Evolutionary conservation across 352 stramenopile species (phyloP).

Genomic region (Pythium folliculosum): DNA sequence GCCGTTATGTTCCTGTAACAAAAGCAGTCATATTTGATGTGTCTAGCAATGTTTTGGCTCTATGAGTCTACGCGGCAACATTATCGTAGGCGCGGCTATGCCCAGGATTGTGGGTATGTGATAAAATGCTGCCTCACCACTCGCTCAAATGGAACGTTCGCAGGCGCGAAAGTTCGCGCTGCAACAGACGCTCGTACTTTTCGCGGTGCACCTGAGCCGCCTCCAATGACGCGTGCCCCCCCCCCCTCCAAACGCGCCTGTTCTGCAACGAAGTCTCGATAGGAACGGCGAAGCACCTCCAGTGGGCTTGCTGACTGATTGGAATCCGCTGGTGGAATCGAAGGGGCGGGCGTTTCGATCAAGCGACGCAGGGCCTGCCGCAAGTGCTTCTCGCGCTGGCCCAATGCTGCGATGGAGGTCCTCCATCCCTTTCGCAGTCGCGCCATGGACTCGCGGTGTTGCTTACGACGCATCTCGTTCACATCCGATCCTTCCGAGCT

Average conservation of each 20-base stretch:
- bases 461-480: neutral
- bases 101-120: too few species aligned
- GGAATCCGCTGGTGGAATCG: neutral
- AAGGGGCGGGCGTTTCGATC: neutral
- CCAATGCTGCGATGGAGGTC: neutral
- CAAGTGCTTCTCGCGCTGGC: neutral
- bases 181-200: slow-evolving; percentile 13
- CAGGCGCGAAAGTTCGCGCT: slow-evolving; percentile 3
- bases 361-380: neutral
- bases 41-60: too few species aligned
- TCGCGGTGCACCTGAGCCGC: neutral
- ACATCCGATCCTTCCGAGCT: neutral
- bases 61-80: too few species aligned
- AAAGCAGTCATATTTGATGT: too few species aligned
- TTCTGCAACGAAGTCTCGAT: neutral
- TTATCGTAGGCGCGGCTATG: too few species aligned
- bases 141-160: neutral
- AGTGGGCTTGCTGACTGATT: neutral
- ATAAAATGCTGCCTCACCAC: too few species aligned
- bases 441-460: neutral
- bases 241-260: neutral
- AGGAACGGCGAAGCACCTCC: neutral
- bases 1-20: too few species aligned
- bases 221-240: neutral
- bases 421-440: neutral